Evolutionary conservation across 148 eudicot genomes (phyloP).

Genomic region (Cornus florida): DNA sequence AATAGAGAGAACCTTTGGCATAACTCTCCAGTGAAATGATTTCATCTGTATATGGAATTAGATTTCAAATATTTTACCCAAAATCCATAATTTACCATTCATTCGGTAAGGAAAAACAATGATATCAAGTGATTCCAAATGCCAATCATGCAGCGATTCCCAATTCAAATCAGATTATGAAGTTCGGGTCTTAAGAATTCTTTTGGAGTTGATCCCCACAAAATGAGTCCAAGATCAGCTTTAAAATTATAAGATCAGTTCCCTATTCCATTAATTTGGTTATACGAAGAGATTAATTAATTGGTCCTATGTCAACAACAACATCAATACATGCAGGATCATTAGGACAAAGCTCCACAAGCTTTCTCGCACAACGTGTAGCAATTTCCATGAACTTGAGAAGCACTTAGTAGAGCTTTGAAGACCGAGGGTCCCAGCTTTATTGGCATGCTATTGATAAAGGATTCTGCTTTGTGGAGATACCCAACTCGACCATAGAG

Average conservation of each 20-base stretch:
- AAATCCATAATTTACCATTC: too few species aligned
- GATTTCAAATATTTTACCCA: too few species aligned
- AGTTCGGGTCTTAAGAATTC: not conserved
- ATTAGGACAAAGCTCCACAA: constrained; percentile 45
- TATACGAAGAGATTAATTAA: not conserved
- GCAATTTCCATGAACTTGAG: constrained; percentile 50
- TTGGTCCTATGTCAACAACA: not conserved
- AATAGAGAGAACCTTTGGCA: too few species aligned
- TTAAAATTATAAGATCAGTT: not conserved
- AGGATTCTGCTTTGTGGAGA: constrained; percentile 53
- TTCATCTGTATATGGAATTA: too few species aligned
- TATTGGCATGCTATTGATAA: constrained; percentile 50
- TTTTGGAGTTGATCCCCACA: not conserved
- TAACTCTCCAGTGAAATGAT: too few species aligned
- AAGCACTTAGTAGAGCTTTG: constrained; percentile 58
- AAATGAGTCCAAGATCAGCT: not conserved
- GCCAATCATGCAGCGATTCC: too few species aligned
- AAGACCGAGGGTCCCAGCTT: constrained; percentile 40
- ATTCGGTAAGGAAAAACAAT: too few species aligned
- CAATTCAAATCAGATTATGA: too few species aligned
- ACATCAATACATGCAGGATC: constrained; percentile 29
- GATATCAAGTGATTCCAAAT: too few species aligned
- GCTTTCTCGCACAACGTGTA: constrained; percentile 34
- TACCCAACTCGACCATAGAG: constrained; percentile 57
- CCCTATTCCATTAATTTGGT: not conserved